Evolutionary conservation across 2,329 filamentous ascomycete species (phyloP).

Genomic region (Coleophoma crateriformis): DNA sequence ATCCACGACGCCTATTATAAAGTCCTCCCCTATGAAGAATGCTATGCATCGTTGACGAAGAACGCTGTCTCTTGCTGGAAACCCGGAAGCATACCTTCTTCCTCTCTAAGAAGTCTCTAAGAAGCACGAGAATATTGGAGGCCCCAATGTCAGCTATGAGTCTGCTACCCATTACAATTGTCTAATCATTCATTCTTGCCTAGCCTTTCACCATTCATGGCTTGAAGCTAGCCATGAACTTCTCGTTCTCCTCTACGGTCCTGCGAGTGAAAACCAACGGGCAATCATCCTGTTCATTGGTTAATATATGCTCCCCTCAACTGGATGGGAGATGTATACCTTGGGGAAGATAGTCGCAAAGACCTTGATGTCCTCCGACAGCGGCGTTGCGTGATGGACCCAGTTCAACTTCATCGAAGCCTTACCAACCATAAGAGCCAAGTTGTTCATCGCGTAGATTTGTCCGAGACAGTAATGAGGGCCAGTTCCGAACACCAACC

Average conservation of each 20-base stretch:
- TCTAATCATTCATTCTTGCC: background rate
- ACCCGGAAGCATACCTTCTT: too few species aligned
- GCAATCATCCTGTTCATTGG: constrained; percentile 65
- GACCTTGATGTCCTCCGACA: constrained; percentile 92
- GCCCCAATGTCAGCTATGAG: too few species aligned
- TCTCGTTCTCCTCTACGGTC: constrained; percentile 2
- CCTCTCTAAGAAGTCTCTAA: too few species aligned
- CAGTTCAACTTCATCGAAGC: constrained; percentile 83
- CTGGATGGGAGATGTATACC: constrained; percentile 47
- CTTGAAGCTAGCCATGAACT: background rate
- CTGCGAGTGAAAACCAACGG: constrained; percentile 60
- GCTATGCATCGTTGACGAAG: too few species aligned
- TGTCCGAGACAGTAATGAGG: constrained; percentile 97
- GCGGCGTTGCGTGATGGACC: constrained; percentile 78
- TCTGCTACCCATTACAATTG: background rate
- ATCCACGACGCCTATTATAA: too few species aligned
- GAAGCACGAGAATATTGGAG: too few species aligned
- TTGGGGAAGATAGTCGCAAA: constrained; percentile 98
- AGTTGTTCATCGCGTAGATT: constrained; percentile 81
- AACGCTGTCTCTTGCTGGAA: too few species aligned
- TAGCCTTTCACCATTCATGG: background rate
- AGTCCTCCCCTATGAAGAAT: too few species aligned
- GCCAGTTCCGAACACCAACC: constrained; percentile 90
- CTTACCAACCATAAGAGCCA: constrained; percentile 87
- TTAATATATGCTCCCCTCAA: constrained; percentile 10